These are phyloP conservation scores for Pseudogymnoascus sp. DNA, from an alignment of 2,329 filamentous ascomycete genomes.

Conservation along the genomic window DNA sequence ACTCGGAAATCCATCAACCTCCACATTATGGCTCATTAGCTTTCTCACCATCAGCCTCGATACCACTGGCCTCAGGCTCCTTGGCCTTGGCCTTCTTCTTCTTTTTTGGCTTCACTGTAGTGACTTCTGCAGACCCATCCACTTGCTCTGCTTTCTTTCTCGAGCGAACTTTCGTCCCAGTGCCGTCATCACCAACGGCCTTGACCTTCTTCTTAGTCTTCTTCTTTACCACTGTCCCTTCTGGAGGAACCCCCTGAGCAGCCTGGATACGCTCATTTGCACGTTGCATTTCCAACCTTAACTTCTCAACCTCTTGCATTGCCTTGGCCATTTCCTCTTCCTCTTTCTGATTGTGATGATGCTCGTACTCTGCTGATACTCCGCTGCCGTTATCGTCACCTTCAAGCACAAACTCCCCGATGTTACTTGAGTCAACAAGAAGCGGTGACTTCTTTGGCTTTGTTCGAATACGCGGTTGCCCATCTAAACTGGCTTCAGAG, in stretches of 20 bases:
- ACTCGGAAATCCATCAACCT: not conserved
- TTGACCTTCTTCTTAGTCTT: slow-evolving; percentile 54
- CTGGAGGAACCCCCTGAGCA: slow-evolving; percentile 57
- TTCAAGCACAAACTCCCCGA: slow-evolving; percentile 65
- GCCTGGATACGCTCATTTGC: slow-evolving; percentile 68
- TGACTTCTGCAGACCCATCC: slow-evolving; percentile 4
- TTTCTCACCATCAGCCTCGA: slow-evolving; percentile 23
- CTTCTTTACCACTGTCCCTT: slow-evolving; percentile 55
- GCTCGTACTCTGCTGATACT: slow-evolving; percentile 50
- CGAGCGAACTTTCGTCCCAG: slow-evolving; percentile 16
- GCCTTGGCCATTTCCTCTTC: slow-evolving; percentile 85
- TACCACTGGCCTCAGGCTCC: slow-evolving; percentile 21
- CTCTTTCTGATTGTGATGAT: slow-evolving; percentile 54
- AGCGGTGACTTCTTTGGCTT: slow-evolving; percentile 59
- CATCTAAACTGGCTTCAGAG: slow-evolving; percentile 45
- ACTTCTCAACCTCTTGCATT: slow-evolving; percentile 77
- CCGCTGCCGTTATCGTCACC: slow-evolving; percentile 34
- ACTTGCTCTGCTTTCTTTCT: slow-evolving; percentile 10
- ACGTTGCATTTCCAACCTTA: slow-evolving; percentile 83
- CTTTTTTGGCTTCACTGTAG: slow-evolving; percentile 24
- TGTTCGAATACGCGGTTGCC: slow-evolving; percentile 40
- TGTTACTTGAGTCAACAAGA: slow-evolving; percentile 77
- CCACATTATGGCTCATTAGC: slow-evolving; percentile 10
- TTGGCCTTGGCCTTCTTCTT: slow-evolving; percentile 25
- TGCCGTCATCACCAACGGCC: slow-evolving; percentile 27